Evolutionary conservation across 176 grass and related monocot species (phyloP).

Genomic region (Thinopyrum elongatum): DNA sequence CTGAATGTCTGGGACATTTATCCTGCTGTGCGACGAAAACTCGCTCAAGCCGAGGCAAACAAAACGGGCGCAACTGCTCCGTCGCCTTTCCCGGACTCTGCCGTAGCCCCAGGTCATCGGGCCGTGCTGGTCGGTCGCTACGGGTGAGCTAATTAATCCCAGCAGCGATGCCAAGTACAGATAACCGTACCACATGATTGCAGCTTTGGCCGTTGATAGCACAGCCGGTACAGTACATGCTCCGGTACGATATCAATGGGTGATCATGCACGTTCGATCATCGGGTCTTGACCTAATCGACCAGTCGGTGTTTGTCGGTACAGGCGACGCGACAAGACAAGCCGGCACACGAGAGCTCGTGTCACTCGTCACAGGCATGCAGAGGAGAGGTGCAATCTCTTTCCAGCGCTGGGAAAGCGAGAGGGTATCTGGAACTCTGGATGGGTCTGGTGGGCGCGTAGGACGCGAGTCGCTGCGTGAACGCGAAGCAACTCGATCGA

Average conservation of each 20-base stretch:
- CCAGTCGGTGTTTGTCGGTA: slow-evolving; percentile 1
- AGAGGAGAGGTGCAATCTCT: background rate
- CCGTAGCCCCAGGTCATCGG: background rate
- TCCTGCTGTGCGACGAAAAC: background rate
- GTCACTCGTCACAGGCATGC: background rate
- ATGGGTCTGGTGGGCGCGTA: background rate
- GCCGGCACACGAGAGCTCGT: background rate
- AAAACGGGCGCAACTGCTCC: background rate
- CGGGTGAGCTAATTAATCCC: slow-evolving; percentile 1
- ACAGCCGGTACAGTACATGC: background rate
- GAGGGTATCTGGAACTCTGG: too few species aligned
- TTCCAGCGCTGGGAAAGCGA: background rate
- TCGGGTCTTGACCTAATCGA: background rate
- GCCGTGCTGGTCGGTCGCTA: background rate
- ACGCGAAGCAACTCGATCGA: background rate
- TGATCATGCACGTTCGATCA: background rate
- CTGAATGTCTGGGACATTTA: too few species aligned
- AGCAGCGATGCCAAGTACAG: background rate
- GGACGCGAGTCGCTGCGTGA: background rate
- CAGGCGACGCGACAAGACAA: slow-evolving; percentile 8
- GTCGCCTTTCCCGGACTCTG: background rate
- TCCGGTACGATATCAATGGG: background rate
- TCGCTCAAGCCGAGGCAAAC: background rate
- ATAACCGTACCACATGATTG: background rate
- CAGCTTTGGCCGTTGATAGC: background rate